phyloP scores from a whole-genome alignment of 2,329 filamentous ascomycete genomes.

The Amylocarpus encephaloides region DNA sequence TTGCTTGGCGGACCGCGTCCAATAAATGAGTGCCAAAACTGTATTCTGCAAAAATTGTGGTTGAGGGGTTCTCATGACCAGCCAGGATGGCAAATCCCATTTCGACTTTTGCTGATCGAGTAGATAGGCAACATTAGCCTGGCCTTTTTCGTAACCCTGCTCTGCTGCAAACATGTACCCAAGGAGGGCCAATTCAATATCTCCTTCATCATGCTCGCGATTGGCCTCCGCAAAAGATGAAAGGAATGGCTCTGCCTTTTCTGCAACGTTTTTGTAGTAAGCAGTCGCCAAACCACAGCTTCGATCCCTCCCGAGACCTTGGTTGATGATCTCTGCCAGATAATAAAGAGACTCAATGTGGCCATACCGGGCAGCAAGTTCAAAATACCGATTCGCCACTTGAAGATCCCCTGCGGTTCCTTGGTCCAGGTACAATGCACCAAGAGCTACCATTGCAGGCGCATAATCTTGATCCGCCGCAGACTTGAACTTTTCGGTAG shows the following conservation, averaged over 20 bases:
- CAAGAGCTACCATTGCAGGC: conserved; percentile 59
- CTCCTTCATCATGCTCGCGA: conserved; percentile 55
- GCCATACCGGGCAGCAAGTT: conserved; percentile 60
- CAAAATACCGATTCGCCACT: conserved; percentile 59
- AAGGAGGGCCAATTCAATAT: conserved; percentile 58
- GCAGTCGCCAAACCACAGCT: conserved; percentile 60
- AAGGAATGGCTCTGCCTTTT: conserved; percentile 49
- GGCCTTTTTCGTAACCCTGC: conserved; percentile 64
- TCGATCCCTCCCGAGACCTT: conserved; percentile 58
- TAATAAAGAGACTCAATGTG: conserved; percentile 70
- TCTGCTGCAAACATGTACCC: conserved; percentile 68
- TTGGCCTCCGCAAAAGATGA: conserved; percentile 63
- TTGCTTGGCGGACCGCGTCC: conserved; percentile 90
- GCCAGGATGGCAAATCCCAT: conserved; percentile 38
- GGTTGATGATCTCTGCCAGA: conserved; percentile 61
- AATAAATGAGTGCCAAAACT: conserved; percentile 65
- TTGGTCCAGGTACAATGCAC: conserved; percentile 64
- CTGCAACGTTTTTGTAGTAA: conserved; percentile 60
- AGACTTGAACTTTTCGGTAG: conserved; percentile 57
- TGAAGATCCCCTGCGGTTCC: conserved; percentile 40
- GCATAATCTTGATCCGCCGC: conserved; percentile 64
- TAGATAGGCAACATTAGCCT: conserved; percentile 67
- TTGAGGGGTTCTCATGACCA: conserved; percentile 31
- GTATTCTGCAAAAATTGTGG: conserved; percentile 48
- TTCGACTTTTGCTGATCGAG: conserved; percentile 57